These are phyloP conservation scores for Rhynchospora pubera DNA, from an alignment of 176 grass and related monocot genomes.

Conservation along the genomic window DNA sequence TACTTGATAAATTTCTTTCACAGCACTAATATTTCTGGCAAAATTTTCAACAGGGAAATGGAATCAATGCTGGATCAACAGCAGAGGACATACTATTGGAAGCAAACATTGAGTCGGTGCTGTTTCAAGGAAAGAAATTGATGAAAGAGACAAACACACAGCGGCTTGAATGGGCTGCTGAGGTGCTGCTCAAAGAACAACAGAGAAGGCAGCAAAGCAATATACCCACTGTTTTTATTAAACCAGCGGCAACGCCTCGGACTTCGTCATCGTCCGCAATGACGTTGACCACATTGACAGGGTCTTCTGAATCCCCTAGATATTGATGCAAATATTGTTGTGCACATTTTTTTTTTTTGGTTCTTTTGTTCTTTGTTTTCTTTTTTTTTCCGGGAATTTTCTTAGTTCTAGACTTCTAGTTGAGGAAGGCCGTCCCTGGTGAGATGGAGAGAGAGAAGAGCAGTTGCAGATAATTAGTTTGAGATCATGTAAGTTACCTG, in stretches of 20 bases:
- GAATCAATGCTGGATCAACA: slow-evolving; percentile 29
- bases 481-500: background rate
- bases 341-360: background rate
- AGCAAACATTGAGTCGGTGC: slow-evolving; percentile 50
- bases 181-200: slow-evolving; percentile 53
- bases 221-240: slow-evolving; percentile 53
- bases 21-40: background rate
- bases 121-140: slow-evolving; percentile 60
- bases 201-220: slow-evolving; percentile 45
- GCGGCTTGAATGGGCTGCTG: slow-evolving; percentile 42
- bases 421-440: background rate
- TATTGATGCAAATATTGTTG: background rate
- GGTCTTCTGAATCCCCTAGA: slow-evolving; percentile 53
- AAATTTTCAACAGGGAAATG: slow-evolving; percentile 37
- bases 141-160: slow-evolving; percentile 57
- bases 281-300: slow-evolving; percentile 66
- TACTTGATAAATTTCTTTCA: background rate
- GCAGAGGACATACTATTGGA: slow-evolving; percentile 48
- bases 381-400: background rate
- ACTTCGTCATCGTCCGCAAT: slow-evolving; percentile 59
- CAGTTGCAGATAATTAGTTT: background rate
- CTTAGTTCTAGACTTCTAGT: background rate
- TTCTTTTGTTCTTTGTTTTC: background rate
- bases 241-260: slow-evolving; percentile 45
- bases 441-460: background rate